Evolutionary conservation across 352 stramenopile species (phyloP).

Genomic region (Pythium graminicola): DNA sequence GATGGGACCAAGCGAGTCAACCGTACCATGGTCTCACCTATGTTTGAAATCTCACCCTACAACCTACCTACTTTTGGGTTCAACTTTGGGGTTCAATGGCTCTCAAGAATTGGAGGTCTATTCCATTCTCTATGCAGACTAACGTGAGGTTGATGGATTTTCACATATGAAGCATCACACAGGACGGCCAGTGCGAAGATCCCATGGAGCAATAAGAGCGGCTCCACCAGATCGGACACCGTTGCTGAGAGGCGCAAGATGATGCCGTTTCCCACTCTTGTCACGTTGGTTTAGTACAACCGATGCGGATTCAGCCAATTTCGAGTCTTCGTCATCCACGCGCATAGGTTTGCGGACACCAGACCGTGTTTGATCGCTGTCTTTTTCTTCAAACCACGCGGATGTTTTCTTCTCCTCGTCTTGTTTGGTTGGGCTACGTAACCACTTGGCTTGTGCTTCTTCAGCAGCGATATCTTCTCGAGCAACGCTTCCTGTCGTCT

Average conservation of each 20-base stretch:
- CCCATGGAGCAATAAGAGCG: slow-evolving; percentile 29
- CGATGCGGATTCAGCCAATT: not conserved
- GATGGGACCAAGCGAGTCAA: slow-evolving; percentile 5
- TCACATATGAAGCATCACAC: slow-evolving; percentile 13
- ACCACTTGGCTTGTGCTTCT: slow-evolving; percentile 23
- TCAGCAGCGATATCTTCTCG: slow-evolving; percentile 37
- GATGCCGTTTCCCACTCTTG: slow-evolving; percentile 18
- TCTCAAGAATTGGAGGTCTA: not conserved
- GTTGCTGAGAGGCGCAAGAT: slow-evolving; percentile 13
- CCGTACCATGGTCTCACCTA: not conserved
- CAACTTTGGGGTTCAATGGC: not conserved
- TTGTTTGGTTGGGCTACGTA: slow-evolving; percentile 17
- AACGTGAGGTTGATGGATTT: not conserved
- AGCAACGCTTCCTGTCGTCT: slow-evolving; percentile 44
- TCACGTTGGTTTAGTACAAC: slow-evolving; percentile 7
- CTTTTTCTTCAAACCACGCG: slow-evolving; percentile 22
- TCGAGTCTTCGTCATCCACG: slow-evolving; percentile 14
- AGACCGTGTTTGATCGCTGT: not conserved
- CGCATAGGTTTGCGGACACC: not conserved
- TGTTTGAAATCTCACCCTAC: not conserved
- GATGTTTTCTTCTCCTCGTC: slow-evolving; percentile 21
- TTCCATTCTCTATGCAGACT: too few species aligned
- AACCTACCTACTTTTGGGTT: not conserved
- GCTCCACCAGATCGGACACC: not conserved
- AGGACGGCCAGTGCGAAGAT: slow-evolving; percentile 34